Evolutionary conservation across 1,139 yeast genomes (phyloP).

Genomic region (Geotrichum candidum): DNA sequence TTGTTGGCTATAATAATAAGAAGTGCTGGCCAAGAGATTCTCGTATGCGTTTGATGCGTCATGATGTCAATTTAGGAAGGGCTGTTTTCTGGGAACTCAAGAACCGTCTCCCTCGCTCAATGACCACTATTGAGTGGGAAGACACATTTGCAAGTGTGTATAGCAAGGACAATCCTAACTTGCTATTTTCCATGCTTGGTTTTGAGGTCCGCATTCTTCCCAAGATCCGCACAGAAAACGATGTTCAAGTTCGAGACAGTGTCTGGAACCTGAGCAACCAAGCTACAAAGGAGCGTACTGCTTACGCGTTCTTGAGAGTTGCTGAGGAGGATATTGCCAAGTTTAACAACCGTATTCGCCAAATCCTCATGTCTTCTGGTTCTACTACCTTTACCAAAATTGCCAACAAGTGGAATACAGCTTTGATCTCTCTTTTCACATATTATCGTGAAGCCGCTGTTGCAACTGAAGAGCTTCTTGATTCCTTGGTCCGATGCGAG

Average conservation of each 20-base stretch:
- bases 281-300: slow-evolving; percentile 75
- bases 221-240: slow-evolving; percentile 48
- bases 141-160: slow-evolving; percentile 82
- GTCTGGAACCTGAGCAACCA: slow-evolving; percentile 84
- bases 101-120: slow-evolving; percentile 69
- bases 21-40: slow-evolving; percentile 94
- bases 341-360: slow-evolving; percentile 80
- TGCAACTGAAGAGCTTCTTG: slow-evolving; percentile 71
- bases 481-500: slow-evolving; percentile 81
- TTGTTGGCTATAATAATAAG: slow-evolving; percentile 82
- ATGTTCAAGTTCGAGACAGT: slow-evolving; percentile 53
- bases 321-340: slow-evolving; percentile 71
- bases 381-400: slow-evolving; percentile 92
- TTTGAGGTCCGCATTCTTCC: slow-evolving; percentile 90
- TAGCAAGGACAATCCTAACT: slow-evolving; percentile 81
- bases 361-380: slow-evolving; percentile 91
- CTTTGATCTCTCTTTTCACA: slow-evolving; percentile 76
- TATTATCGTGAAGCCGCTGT: slow-evolving; percentile 92
- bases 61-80: slow-evolving; percentile 86
- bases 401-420: slow-evolving; percentile 95
- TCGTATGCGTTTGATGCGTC: slow-evolving; percentile 84
- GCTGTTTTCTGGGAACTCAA: slow-evolving; percentile 90
- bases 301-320: slow-evolving; percentile 82
- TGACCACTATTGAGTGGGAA: slow-evolving; percentile 74
- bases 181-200: slow-evolving; percentile 87